phyloP scores from a whole-genome alignment of 1,284 basidiomycete genomes.

The Apiotrichum montevideense region DNA sequence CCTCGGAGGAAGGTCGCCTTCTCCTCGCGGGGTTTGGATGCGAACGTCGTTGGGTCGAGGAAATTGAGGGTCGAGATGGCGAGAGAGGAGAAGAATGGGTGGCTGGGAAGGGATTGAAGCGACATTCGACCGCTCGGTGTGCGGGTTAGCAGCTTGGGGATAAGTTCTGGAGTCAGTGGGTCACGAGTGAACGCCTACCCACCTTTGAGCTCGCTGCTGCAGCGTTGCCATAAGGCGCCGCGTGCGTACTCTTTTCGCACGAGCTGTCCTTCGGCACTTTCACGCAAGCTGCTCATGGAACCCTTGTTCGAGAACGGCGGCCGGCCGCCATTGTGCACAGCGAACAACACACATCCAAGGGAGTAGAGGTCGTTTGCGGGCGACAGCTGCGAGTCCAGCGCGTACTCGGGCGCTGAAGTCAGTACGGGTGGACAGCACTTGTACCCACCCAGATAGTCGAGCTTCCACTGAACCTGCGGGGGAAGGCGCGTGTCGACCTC shows the following conservation, averaged over 20 bases:
- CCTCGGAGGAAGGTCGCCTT: slow-evolving; percentile 96
- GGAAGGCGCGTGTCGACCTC: slow-evolving; percentile 77
- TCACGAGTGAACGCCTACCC: slow-evolving; percentile 3
- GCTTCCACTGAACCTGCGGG: slow-evolving; percentile 77
- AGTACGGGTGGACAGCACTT: slow-evolving; percentile 18
- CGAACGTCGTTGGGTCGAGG: slow-evolving; percentile 90
- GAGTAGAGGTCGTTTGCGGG: slow-evolving; percentile 92
- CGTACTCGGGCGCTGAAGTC: slow-evolving; percentile 81
- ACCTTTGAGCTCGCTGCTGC: slow-evolving; percentile 41
- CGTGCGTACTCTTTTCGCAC: slow-evolving; percentile 32
- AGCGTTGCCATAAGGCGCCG: slow-evolving; percentile 39
- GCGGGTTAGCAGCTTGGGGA: slow-evolving; percentile 72
- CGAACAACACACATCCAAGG: slow-evolving; percentile 81
- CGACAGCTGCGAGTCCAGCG: slow-evolving; percentile 75
- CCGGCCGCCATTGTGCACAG: slow-evolving; percentile 78
- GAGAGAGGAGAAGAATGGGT: slow-evolving; percentile 91
- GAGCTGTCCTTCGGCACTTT: slow-evolving; percentile 61
- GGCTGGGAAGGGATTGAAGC: slow-evolving; percentile 69
- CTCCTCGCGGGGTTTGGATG: slow-evolving; percentile 87
- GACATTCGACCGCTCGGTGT: slow-evolving; percentile 66
- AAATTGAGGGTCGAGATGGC: slow-evolving; percentile 96
- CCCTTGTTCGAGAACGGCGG: slow-evolving; percentile 85
- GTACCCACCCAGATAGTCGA: slow-evolving; percentile 79
- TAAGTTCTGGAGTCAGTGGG: slow-evolving; percentile 56
- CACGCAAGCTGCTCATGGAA: slow-evolving; percentile 69